phyloP scores from a whole-genome alignment of 345 rosid genomes.

The Chamaenerion angustifolium region DNA sequence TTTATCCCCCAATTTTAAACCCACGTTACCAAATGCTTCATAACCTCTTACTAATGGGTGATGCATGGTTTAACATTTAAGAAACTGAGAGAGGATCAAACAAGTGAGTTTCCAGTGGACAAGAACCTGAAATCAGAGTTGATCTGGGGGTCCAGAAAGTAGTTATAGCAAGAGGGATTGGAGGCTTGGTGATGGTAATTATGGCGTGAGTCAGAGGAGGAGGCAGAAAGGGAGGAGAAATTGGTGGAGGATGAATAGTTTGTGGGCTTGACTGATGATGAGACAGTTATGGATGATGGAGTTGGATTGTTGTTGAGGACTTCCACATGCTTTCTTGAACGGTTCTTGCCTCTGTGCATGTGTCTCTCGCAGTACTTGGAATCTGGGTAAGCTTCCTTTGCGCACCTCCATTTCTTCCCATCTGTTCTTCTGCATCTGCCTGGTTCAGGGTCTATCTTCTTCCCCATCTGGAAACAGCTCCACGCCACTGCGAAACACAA shows the following conservation, averaged over 20 bases:
- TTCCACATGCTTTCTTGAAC: conserved; percentile 98
- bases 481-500: conserved; percentile 43
- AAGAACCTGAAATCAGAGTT: conserved; percentile 41
- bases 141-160: conserved; percentile 26
- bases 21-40: too few relatives aligned
- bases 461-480: conserved; percentile 70
- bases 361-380: conserved; percentile 92
- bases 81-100: too few relatives aligned
- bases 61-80: too few relatives aligned
- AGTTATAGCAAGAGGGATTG: conserved; percentile 3
- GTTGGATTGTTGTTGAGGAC: conserved; percentile 7
- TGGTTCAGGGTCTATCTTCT: conserved; percentile 82
- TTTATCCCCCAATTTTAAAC: too few relatives aligned
- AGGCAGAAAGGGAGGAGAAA: conserved; percentile 3
- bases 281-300: neutral
- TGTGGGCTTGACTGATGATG: neutral
- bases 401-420: conserved; percentile 96
- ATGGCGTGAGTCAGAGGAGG: conserved; percentile 21
- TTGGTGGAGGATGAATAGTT: neutral
- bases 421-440: conserved; percentile 91
- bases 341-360: conserved; percentile 94
- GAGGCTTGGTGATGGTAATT: conserved; percentile 12
- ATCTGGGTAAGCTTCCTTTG: conserved; percentile 81
- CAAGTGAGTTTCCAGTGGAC: too few relatives aligned
- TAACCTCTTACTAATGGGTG: too few relatives aligned